These are phyloP conservation scores for Akanthomyces dipterigenus DNA, from an alignment of 2,329 filamentous ascomycete species.

Conservation along the genomic window DNA sequence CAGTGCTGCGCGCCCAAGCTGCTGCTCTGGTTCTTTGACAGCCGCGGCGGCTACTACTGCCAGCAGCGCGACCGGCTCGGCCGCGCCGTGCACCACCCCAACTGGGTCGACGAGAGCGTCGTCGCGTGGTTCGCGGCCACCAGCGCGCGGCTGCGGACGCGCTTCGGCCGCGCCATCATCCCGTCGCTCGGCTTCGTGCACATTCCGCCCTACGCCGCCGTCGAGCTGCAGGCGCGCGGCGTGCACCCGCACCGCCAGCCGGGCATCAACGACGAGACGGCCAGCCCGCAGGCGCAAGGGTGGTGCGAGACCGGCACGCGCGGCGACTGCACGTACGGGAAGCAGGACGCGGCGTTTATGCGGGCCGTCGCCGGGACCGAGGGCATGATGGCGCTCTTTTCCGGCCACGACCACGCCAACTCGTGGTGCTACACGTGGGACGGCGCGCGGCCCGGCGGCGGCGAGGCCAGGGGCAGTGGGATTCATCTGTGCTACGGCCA, in stretches of 20 bases:
- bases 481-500: conserved; percentile 53
- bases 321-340: conserved; percentile 32
- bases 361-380: conserved; percentile 46
- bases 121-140: conserved; percentile 38
- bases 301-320: conserved; percentile 36
- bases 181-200: conserved; percentile 44
- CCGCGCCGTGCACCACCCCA: conserved; percentile 28
- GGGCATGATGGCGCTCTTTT: conserved; percentile 52
- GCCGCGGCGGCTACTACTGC: conserved; percentile 49
- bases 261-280: conserved; percentile 39
- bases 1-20: conserved; percentile 30
- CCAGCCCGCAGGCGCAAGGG: conserved; percentile 36
- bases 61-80: conserved; percentile 28
- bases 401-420: conserved; percentile 60
- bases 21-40: conserved; percentile 69
- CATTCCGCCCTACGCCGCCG: conserved; percentile 38
- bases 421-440: conserved; percentile 51
- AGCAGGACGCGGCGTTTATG: conserved; percentile 57
- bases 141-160: conserved; percentile 22
- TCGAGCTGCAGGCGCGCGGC: conserved; percentile 20
- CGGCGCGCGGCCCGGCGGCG: conserved; percentile 26
- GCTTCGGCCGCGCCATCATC: conserved; percentile 31
- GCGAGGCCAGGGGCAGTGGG: conserved; percentile 34
- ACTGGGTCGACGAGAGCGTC: conserved; percentile 40
- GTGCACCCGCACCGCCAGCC: conserved; percentile 33